Percentiles rank a stretch among this genome's conserved stretches.
Evolutionary conservation across 192 early-diverging fungal species (phyloP).

Genomic region (Diversispora epigaea): DNA sequence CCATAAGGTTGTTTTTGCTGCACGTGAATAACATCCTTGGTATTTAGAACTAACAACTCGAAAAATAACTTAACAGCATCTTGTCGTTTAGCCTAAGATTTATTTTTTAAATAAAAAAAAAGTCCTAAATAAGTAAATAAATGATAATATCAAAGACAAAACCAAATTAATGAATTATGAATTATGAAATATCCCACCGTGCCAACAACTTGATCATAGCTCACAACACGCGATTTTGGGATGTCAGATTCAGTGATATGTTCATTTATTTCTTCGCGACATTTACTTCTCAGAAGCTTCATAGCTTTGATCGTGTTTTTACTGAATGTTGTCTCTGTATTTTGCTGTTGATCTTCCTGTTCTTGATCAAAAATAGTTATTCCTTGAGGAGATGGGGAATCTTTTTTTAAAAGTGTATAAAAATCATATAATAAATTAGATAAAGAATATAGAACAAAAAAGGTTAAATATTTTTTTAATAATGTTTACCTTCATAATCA

Average conservation of each 20-base stretch:
- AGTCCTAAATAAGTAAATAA: no score
- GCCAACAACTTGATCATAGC: conserved; percentile 32
- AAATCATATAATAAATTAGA: neutral
- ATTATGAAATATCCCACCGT: conserved; percentile 31
- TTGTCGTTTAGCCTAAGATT: conserved; percentile 51
- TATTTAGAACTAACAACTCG: conserved; percentile 87
- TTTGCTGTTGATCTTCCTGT: conserved; percentile 15
- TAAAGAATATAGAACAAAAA: neutral
- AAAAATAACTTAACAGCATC: conserved; percentile 88
- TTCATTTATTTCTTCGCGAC: conserved; percentile 38
- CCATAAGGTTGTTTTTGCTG: conserved; percentile 79
- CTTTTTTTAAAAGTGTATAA: neutral
- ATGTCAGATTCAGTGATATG: conserved; percentile 4
- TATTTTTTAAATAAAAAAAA: neutral
- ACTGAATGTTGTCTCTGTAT: conserved; percentile 45
- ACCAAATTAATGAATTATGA: conserved; percentile 22
- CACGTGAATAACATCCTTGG: conserved; percentile 81
- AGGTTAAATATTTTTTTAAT: neutral
- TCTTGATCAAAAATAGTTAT: conserved; percentile 32
- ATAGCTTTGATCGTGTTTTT: conserved; percentile 65
- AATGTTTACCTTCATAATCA: neutral
- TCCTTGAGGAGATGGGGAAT: neutral
- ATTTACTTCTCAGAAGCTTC: conserved; percentile 50
- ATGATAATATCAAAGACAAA: neutral
- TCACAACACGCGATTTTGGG: neutral